Evolutionary conservation across 805 yeast genomes (phyloP).

Genomic region (Candida tibetensis): DNA sequence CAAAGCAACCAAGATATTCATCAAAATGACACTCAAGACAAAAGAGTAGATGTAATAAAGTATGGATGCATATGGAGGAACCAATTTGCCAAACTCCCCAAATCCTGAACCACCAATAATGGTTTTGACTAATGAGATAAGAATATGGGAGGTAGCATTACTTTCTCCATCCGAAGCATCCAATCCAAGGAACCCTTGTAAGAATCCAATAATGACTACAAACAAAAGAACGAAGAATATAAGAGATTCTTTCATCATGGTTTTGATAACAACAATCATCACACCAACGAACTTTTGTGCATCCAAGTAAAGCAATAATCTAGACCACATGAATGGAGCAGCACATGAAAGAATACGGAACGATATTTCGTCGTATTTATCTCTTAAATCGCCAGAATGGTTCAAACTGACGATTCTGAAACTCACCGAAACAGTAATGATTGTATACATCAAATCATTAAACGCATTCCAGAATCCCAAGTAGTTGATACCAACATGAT

Average conservation of each 20-base stretch:
- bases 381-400: constrained; percentile 16
- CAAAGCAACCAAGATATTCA: constrained; percentile 81
- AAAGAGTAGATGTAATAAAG: constrained; percentile 77
- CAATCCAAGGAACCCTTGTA: constrained; percentile 83
- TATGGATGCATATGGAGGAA: constrained; percentile 82
- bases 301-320: constrained; percentile 73
- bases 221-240: constrained; percentile 72
- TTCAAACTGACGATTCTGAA: constrained; percentile 49
- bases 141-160: constrained; percentile 65
- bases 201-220: constrained; percentile 72
- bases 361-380: constrained; percentile 52
- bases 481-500: constrained; percentile 72
- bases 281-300: constrained; percentile 82
- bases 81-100: constrained; percentile 64
- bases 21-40: constrained; percentile 67
- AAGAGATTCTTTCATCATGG: constrained; percentile 85
- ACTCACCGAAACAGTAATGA: constrained; percentile 51
- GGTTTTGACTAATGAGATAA: constrained; percentile 65
- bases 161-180: constrained; percentile 85
- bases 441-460: constrained; percentile 64
- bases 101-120: constrained; percentile 75
- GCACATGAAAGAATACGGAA: constrained; percentile 73
- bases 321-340: constrained; percentile 84
- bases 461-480: constrained; percentile 77
- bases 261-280: constrained; percentile 79